Evolutionary conservation across 768 basidiomycete genomes (phyloP).

Genomic region (Collybiopsis luxurians): DNA sequence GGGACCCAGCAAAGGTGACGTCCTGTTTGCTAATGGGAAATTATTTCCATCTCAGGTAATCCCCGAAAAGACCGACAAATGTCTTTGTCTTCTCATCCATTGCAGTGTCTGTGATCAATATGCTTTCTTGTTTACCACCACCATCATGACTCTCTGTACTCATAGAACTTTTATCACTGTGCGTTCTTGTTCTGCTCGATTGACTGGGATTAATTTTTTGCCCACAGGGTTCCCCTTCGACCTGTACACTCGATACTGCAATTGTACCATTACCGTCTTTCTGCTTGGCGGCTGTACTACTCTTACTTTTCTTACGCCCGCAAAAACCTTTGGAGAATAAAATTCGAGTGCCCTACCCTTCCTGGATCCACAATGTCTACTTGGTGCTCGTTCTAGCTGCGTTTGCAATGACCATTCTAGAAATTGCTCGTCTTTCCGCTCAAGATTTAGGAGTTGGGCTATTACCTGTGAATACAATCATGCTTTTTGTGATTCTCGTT

Average conservation of each 20-base stretch:
- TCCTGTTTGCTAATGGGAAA: no score
- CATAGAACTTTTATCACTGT: not conserved
- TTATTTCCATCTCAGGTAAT: no score
- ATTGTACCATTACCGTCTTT: conserved; percentile 27
- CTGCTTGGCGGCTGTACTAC: conserved; percentile 16
- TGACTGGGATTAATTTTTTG: not conserved
- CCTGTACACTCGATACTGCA: conserved; percentile 25
- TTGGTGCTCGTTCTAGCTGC: conserved; percentile 20
- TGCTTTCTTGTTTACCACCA: not conserved
- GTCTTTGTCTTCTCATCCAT: no score
- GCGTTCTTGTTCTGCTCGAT: not conserved
- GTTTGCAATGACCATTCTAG: conserved; percentile 26
- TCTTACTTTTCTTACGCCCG: conserved; percentile 4
- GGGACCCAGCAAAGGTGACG: no score
- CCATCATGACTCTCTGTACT: not conserved
- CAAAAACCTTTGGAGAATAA: not conserved
- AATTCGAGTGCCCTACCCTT: not conserved
- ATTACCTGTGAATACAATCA: conserved; percentile 21
- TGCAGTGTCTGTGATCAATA: not conserved
- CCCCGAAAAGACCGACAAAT: no score
- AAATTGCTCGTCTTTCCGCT: conserved; percentile 23
- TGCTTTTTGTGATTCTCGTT: conserved; percentile 13
- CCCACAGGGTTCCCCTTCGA: conserved; percentile 26
- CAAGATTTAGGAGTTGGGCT: conserved; percentile 27
- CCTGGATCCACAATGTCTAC: conserved; percentile 23